Evolutionary conservation across 2,329 filamentous ascomycete genomes (phyloP).

Genomic region (Colletotrichum ledebouriae): DNA sequence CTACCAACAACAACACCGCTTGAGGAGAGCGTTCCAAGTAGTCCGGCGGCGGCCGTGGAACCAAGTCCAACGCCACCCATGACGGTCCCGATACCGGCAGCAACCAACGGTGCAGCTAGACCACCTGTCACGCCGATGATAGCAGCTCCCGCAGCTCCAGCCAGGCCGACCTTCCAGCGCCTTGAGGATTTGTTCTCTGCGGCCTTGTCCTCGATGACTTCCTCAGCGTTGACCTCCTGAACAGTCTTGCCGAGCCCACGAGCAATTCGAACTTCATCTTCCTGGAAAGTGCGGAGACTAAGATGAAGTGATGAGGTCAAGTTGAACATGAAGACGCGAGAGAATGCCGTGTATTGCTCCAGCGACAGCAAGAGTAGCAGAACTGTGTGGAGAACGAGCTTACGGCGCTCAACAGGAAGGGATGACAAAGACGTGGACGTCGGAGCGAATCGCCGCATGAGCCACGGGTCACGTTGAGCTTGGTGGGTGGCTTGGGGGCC

Average conservation of each 20-base stretch:
- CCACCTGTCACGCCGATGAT: conserved; percentile 81
- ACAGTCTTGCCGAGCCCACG: conserved; percentile 81
- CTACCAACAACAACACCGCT: conserved; percentile 85
- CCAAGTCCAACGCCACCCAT: conserved; percentile 84
- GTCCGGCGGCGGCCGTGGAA: conserved; percentile 78
- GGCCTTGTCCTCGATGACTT: conserved; percentile 51
- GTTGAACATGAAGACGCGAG: conserved; percentile 78
- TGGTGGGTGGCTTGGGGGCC: conserved; percentile 14
- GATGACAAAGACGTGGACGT: conserved; percentile 71
- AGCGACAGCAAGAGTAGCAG: conserved; percentile 81
- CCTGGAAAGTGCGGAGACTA: conserved; percentile 71
- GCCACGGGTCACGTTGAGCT: conserved; percentile 58
- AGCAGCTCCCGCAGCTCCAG: conserved; percentile 64
- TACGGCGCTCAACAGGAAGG: conserved; percentile 71
- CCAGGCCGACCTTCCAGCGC: conserved; percentile 78
- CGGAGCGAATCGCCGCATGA: conserved; percentile 68
- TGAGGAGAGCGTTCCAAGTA: conserved; percentile 84
- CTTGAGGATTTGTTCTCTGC: conserved; percentile 75
- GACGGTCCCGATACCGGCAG: conserved; percentile 82
- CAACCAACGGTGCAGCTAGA: conserved; percentile 81
- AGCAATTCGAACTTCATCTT: conserved; percentile 82
- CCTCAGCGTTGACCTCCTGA: conserved; percentile 57
- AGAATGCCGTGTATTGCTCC: conserved; percentile 82
- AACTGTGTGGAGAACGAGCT: conserved; percentile 78
- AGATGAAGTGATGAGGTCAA: conserved; percentile 80